Evolutionary conservation across 352 stramenopile species (phyloP).

Genomic region (Pythium myriotylum): DNA sequence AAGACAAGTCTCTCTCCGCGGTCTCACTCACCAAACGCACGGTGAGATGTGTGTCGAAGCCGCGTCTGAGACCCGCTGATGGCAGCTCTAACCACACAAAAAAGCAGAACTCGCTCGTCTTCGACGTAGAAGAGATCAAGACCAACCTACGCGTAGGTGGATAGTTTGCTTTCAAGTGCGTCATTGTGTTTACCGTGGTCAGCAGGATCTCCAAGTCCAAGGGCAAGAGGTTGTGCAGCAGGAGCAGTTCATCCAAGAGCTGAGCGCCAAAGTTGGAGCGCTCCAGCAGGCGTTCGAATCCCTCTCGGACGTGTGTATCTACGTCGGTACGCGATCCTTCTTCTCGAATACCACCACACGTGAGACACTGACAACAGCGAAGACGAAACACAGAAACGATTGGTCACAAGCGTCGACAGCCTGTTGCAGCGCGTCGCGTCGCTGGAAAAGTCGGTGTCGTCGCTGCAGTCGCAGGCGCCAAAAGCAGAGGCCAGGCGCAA

Average conservation of each 20-base stretch:
- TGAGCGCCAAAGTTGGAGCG: constrained; percentile 43
- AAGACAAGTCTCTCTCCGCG: constrained; percentile 57
- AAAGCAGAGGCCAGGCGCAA: constrained; percentile 44
- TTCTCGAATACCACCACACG: no score
- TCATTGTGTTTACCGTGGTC: no score
- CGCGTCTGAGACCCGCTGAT: no score
- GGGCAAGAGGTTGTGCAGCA: constrained; percentile 46
- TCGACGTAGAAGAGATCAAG: constrained; percentile 59
- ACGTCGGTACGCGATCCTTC: constrained; percentile 31
- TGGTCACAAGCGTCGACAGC: constrained; percentile 12
- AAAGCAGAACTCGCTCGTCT: constrained; percentile 50
- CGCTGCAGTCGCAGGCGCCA: constrained; percentile 37
- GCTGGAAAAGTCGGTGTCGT: constrained; percentile 37
- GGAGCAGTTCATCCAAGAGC: constrained; percentile 49
- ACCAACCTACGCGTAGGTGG: constrained; percentile 55
- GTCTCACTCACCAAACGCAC: constrained; percentile 67
- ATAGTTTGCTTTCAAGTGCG: background rate
- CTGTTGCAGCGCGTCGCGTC: constrained; percentile 35
- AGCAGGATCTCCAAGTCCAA: constrained; percentile 38
- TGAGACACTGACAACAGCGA: no score
- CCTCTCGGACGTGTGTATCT: constrained; percentile 58
- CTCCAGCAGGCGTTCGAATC: constrained; percentile 61
- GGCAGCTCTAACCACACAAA: background rate
- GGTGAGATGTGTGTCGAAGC: no score
- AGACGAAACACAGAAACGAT: constrained; percentile 31